Evolutionary conservation across 2,329 filamentous ascomycete species (phyloP).

Genomic region (Pseudopyricularia cyperi): DNA sequence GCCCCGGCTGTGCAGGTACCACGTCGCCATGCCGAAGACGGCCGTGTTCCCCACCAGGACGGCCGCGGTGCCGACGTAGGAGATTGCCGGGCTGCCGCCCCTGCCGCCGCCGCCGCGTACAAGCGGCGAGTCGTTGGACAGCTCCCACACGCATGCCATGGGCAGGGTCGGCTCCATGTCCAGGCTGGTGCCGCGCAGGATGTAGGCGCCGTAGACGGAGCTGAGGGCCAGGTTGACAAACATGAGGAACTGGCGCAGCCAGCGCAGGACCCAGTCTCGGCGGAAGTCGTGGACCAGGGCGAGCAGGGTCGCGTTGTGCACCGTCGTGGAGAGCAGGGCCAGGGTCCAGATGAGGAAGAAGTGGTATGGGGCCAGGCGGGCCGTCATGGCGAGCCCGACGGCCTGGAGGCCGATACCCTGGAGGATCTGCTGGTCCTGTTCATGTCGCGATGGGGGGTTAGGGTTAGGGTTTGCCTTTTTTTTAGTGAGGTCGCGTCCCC

Average conservation of each 20-base stretch:
- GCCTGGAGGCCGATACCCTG: slow-evolving; percentile 56
- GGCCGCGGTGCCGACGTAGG: slow-evolving; percentile 45
- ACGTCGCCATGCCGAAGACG: slow-evolving; percentile 46
- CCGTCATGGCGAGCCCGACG: slow-evolving; percentile 46
- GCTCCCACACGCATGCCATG: slow-evolving; percentile 46
- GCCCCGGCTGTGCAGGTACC: slow-evolving; percentile 47
- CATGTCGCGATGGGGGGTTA: too few species aligned
- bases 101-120: slow-evolving; percentile 1
- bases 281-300: slow-evolving; percentile 53
- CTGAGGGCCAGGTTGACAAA: slow-evolving; percentile 49
- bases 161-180: slow-evolving; percentile 37
- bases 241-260: slow-evolving; percentile 54
- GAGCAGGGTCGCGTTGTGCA: slow-evolving; percentile 52
- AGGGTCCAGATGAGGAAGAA: slow-evolving; percentile 63
- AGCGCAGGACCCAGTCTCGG: slow-evolving; percentile 52
- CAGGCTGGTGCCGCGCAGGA: slow-evolving; percentile 39
- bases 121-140: neutral
- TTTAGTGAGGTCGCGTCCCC: too few species aligned
- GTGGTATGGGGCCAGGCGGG: slow-evolving; percentile 50
- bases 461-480: too few species aligned
- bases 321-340: slow-evolving; percentile 49
- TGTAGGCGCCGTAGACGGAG: slow-evolving; percentile 40
- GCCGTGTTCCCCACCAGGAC: slow-evolving; percentile 46
- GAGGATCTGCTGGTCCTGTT: slow-evolving; percentile 51
- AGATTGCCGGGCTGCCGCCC: slow-evolving; percentile 30